phyloP scores from a whole-genome alignment of 768 basidiomycete species.

The Amanita rubescens region DNA sequence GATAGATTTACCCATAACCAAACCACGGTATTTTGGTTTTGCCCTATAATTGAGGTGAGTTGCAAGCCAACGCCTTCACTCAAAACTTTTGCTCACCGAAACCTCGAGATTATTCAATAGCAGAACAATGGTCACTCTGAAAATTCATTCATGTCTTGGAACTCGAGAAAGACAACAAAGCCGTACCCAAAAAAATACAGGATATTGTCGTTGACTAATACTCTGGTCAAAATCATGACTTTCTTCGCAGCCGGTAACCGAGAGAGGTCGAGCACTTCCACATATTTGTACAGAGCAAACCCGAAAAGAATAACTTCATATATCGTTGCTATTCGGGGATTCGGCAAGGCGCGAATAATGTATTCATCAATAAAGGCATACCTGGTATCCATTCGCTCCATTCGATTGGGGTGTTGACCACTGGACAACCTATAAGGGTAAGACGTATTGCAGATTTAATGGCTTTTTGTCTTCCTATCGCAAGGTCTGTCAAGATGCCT shows the following conservation, averaged over 20 bases:
- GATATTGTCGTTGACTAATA: conserved; percentile 37
- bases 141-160: neutral
- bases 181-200: conserved; percentile 37
- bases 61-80: neutral
- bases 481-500: conserved; percentile 33
- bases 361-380: conserved; percentile 11
- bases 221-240: conserved; percentile 21
- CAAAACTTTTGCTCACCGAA: conserved; percentile 17
- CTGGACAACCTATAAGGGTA: conserved; percentile 34
- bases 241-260: conserved; percentile 14
- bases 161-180: neutral
- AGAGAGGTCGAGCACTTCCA: conserved; percentile 16
- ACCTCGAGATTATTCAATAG: conserved; percentile 43
- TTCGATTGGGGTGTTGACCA: conserved; percentile 32
- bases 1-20: conserved; percentile 29
- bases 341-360: neutral
- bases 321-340: conserved; percentile 22
- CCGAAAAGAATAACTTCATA: conserved; percentile 36
- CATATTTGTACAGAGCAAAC: conserved; percentile 31
- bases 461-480: conserved; percentile 24
- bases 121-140: conserved; percentile 31
- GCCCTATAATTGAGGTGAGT: conserved; percentile 18
- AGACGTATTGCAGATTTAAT: conserved; percentile 30
- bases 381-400: conserved; percentile 41
- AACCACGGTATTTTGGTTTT: conserved; percentile 43